Percentiles rank a stretch among this genome's conserved stretches.
Evolutionary conservation across 768 basidiomycete genomes (phyloP).

Genomic region (Psilocybe azurescens): DNA sequence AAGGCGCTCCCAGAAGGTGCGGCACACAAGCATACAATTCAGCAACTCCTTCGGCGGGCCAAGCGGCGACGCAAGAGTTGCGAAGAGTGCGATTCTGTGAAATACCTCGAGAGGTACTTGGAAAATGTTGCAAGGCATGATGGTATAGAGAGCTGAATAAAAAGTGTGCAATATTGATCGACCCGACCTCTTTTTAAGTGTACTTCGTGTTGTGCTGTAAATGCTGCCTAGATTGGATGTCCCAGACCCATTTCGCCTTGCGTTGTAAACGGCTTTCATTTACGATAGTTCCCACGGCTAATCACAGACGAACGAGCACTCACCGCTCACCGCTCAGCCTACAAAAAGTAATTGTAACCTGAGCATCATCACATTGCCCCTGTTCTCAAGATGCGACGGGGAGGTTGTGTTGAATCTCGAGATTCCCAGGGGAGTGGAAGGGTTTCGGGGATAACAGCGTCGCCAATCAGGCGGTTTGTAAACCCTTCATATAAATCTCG

Average conservation of each 20-base stretch:
- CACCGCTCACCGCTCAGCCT: neutral
- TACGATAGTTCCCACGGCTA: conserved; percentile 22
- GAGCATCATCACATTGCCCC: neutral
- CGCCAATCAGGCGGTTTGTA: conserved; percentile 22
- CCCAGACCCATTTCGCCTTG: conserved; percentile 18
- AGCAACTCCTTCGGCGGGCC: conserved; percentile 39
- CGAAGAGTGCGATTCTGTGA: conserved; percentile 38
- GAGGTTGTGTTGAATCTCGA: conserved; percentile 9
- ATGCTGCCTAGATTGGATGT: conserved; percentile 12
- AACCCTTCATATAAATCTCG: conserved; percentile 16
- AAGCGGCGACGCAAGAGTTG: conserved; percentile 31
- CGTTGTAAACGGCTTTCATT: conserved; percentile 30
- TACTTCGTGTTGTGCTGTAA: conserved; percentile 5
- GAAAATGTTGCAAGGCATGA: conserved; percentile 38
- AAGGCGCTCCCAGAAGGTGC: conserved; percentile 32
- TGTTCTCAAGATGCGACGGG: conserved; percentile 4
- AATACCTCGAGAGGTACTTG: conserved; percentile 38
- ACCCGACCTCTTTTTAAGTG: conserved; percentile 16
- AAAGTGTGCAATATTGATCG: conserved; percentile 5
- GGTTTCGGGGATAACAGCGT: conserved; percentile 19
- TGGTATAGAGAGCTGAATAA: conserved; percentile 5
- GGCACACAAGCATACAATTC: conserved; percentile 38
- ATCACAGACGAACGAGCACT: conserved; percentile 19
- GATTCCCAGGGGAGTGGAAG: conserved; percentile 7
- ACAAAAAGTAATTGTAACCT: neutral